Evolutionary conservation across 2,329 filamentous ascomycete genomes (phyloP).

Genomic region (Gyromitra esculenta): DNA sequence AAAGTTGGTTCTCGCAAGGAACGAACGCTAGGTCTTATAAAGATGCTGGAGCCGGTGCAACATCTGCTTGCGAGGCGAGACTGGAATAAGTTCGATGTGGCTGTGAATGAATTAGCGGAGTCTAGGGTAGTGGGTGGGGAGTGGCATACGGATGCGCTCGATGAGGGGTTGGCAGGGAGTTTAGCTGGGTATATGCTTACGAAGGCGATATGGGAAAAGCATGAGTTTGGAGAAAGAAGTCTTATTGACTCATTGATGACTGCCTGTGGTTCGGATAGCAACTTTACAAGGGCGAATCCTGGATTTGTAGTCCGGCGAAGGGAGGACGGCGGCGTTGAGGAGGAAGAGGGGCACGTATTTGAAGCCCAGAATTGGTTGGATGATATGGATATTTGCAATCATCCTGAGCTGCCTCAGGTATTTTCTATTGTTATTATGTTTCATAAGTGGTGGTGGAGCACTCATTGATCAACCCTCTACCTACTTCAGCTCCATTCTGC

Average conservation of each 20-base stretch:
- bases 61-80: slow-evolving; percentile 27
- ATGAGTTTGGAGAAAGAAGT: slow-evolving; percentile 36
- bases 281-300: slow-evolving; percentile 41
- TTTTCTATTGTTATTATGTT: background rate
- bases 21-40: slow-evolving; percentile 38
- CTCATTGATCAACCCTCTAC: background rate
- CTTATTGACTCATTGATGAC: slow-evolving; percentile 41
- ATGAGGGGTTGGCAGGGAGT: slow-evolving; percentile 2
- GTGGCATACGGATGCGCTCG: slow-evolving; percentile 33
- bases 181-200: background rate
- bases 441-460: background rate
- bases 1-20: slow-evolving; percentile 22
- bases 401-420: slow-evolving; percentile 48
- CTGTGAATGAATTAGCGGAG: slow-evolving; percentile 49
- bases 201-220: slow-evolving; percentile 38
- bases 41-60: slow-evolving; percentile 46
- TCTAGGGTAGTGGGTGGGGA: slow-evolving; percentile 47
- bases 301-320: slow-evolving; percentile 5
- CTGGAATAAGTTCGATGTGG: slow-evolving; percentile 45
- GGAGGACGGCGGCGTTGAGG: background rate
- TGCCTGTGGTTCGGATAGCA: slow-evolving; percentile 42
- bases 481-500: slow-evolving; percentile 41
- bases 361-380: slow-evolving; percentile 30
- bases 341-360: slow-evolving; percentile 23
- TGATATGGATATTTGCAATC: slow-evolving; percentile 50